A percentile compares a stretch with the other conserved stretches of the same genome.
Evolutionary conservation across 139 green algal genomes (phyloP).

Genomic region (Zygnema circumcarinatum): DNA sequence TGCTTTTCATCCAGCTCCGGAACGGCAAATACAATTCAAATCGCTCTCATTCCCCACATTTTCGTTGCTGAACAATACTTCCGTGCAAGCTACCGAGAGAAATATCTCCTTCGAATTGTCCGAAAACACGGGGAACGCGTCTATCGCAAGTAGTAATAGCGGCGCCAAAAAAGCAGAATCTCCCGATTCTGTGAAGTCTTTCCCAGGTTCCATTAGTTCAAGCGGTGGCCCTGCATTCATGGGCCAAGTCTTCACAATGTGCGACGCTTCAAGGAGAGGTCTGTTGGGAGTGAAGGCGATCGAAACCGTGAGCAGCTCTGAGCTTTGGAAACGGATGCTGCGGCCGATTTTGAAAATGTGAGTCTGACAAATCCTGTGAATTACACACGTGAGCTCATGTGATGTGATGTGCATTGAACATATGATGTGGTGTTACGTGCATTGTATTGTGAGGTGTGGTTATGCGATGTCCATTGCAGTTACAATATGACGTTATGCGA

Average conservation of each 20-base stretch:
- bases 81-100: not conserved
- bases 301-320: not conserved
- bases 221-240: conserved; percentile 14
- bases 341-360: not conserved
- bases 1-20: not conserved
- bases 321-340: not conserved
- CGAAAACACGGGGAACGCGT: not conserved
- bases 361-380: not conserved
- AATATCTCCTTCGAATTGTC: not conserved
- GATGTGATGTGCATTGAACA: not conserved
- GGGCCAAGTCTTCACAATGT: conserved; percentile 31
- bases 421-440: not conserved
- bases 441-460: not conserved
- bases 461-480: not conserved
- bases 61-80: not conserved
- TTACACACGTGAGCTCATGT: not conserved
- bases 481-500: too few species aligned
- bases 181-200: not conserved
- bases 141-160: not conserved
- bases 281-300: not conserved
- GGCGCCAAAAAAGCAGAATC: not conserved
- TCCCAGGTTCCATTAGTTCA: not conserved
- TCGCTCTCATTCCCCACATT: not conserved
- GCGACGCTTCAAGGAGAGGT: not conserved
- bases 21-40: not conserved